Conservation (phyloP, 1,139 yeast species). For the Pichia sp. region DNA sequence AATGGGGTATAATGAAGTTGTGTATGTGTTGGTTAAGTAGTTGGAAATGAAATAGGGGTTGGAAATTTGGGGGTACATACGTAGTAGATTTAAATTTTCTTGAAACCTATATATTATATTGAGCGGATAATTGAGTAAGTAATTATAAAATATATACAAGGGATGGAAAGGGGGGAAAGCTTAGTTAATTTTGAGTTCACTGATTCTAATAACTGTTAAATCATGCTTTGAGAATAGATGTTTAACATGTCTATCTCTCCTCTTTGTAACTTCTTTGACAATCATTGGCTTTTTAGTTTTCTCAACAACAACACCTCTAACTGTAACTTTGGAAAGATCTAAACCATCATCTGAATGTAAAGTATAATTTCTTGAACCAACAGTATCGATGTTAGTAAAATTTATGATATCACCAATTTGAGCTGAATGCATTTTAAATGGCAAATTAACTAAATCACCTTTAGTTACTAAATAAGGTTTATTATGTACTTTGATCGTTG, state of each 20-base stretch:
- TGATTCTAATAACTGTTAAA: slow-evolving; percentile 73
- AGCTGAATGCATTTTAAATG: slow-evolving; percentile 67
- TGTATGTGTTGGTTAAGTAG: not conserved
- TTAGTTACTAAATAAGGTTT: slow-evolving; percentile 84
- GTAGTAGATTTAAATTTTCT: not conserved
- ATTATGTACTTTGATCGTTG: slow-evolving; percentile 73
- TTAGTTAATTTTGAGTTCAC: slow-evolving; percentile 50
- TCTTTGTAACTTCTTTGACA: slow-evolving; percentile 59
- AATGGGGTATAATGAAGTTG: not conserved
- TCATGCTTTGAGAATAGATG: slow-evolving; percentile 73
- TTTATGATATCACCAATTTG: slow-evolving; percentile 72
- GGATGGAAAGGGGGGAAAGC: not conserved
- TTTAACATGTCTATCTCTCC: slow-evolving; percentile 77
- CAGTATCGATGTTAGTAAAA: slow-evolving; percentile 66
- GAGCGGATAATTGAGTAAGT: not conserved
- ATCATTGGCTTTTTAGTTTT: slow-evolving; percentile 79
- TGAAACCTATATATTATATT: no score
- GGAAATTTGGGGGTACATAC: not conserved
- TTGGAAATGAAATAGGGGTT: not conserved
- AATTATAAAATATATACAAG: slow-evolving; percentile 1
- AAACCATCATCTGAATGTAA: slow-evolving; percentile 44
- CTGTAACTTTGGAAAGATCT: slow-evolving; percentile 45
- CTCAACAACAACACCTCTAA: slow-evolving; percentile 77
- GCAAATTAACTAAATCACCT: slow-evolving; percentile 78
- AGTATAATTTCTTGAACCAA: slow-evolving; percentile 84